A percentile compares a stretch with the other conserved stretches of the same genome.
These are phyloP conservation scores for Fomitopsis pulvina DNA, from an alignment of 768 basidiomycete genomes.

Conservation along the genomic window DNA sequence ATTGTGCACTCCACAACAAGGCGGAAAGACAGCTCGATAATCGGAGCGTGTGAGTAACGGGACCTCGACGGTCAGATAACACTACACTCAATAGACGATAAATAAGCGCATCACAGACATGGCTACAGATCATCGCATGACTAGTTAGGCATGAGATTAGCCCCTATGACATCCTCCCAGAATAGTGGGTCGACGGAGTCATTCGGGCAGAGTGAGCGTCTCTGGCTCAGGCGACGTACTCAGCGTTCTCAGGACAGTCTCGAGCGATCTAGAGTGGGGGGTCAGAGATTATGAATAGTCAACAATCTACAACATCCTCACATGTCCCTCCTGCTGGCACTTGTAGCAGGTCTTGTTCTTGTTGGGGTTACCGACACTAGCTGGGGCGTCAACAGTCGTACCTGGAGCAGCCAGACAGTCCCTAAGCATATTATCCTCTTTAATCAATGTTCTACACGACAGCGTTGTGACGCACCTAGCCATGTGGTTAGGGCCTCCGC, in stretches of 20 bases:
- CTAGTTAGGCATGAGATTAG: not conserved
- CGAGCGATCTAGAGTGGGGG: conserved; percentile 22
- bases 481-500: conserved; percentile 85
- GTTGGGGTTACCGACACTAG: conserved; percentile 41
- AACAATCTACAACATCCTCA: conserved; percentile 30
- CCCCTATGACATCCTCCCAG: not conserved
- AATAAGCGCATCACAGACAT: conserved; percentile 1
- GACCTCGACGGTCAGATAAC: not conserved
- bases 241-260: conserved; percentile 28
- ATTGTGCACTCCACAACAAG: too few relatives aligned
- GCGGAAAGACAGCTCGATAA: too few relatives aligned
- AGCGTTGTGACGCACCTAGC: conserved; percentile 49
- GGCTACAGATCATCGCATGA: conserved; percentile 1
- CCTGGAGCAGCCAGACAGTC: conserved; percentile 78
- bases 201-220: conserved; percentile 5
- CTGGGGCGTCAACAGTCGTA: conserved; percentile 36
- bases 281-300: not conserved
- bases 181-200: not conserved
- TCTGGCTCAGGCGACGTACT: conserved; percentile 16
- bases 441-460: conserved; percentile 5
- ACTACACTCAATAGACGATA: conserved; percentile 9
- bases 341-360: conserved; percentile 84
- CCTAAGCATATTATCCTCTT: too few relatives aligned
- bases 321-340: conserved; percentile 84
- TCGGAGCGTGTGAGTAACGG: too few relatives aligned